Evolutionary conservation across 805 yeast genomes (phyloP).

Genomic region (Suhomyces xylopsoci): DNA sequence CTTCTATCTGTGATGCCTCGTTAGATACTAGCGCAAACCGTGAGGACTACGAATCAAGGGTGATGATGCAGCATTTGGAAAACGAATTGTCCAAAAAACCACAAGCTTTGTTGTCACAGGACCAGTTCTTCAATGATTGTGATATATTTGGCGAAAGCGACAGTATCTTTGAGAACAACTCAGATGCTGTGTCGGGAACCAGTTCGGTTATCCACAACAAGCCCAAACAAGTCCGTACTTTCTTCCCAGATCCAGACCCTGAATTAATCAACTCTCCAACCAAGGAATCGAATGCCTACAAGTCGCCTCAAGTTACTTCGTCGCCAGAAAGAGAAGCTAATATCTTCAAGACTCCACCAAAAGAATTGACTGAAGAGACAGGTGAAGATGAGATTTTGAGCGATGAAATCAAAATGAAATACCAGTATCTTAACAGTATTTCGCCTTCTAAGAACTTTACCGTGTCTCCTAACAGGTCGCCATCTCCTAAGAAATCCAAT

Average conservation of each 20-base stretch:
- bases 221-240: neutral
- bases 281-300: neutral
- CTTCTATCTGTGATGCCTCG: conserved; percentile 29
- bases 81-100: conserved; percentile 31
- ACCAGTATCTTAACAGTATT: conserved; percentile 11
- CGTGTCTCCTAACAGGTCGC: conserved; percentile 10
- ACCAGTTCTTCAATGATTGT: conserved; percentile 27
- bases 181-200: conserved; percentile 1
- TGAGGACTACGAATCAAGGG: neutral
- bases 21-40: conserved; percentile 2
- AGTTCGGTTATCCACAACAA: conserved; percentile 12
- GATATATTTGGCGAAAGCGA: conserved; percentile 14
- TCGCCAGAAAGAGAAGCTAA: conserved; percentile 3
- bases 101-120: conserved; percentile 25
- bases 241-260: conserved; percentile 36
- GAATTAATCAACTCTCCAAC: conserved; percentile 22
- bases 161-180: neutral
- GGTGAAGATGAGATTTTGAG: conserved; percentile 9
- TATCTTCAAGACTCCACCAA: conserved; percentile 30
- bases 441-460: conserved; percentile 9
- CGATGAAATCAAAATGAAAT: conserved; percentile 11
- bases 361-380: conserved; percentile 1
- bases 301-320: neutral
- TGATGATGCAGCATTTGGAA: conserved; percentile 37
- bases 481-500: conserved; percentile 1